Base-by-base conservation (phyloP, 306 rosid species). In the Prunus kanzakura region DNA sequence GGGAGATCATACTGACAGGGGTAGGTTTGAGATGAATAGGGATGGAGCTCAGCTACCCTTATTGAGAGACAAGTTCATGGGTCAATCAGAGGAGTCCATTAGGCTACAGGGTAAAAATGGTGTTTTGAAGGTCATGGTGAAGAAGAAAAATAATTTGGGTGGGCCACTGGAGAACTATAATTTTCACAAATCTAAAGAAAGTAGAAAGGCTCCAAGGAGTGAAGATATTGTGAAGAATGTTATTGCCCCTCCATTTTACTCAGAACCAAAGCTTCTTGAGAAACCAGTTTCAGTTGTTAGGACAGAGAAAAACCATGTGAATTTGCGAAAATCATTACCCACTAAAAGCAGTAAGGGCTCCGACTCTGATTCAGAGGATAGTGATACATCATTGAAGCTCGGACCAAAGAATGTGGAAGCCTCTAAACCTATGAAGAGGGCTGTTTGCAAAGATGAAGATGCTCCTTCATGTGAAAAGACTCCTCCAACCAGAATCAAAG, bases 81-180 rank as follows among this genome's bases (percentile, higher is more conserved):
- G 82, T 69, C 86, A 79, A 76, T 76, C 93, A 3, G 92, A 89
- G 51, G 91, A 88, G 73, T 78, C 97, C 80, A 92, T 95, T 61
- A 86, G 97, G 88, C 86, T 92, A 82, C 99, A 95, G 87, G 99
- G 99, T 49, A 90, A 89, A 81, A 95, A 88, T 88, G 99, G 99
- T 61, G 99, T 95, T 78, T 78, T 95, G 78, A 95, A 90, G 90
- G 99, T 92, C 58, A 87, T 89, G 97, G 89, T 91, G 76, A 90
- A 90, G 73, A 90, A 87, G 85, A 91, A 85, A 67, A 87, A 83
- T 76, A 86, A 71, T 84, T 67, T 82, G 71, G 76, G 84, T 70
- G 86, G 82, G 55, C 69, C 87, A 58, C 61, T 65, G 16, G 92
- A 89, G 38, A 85, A 72, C 50, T 79, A 65, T 79, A 86, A 81